Conservation (phyloP, 2,329 filamentous ascomycete species). For the Claviceps arundinis region DNA sequence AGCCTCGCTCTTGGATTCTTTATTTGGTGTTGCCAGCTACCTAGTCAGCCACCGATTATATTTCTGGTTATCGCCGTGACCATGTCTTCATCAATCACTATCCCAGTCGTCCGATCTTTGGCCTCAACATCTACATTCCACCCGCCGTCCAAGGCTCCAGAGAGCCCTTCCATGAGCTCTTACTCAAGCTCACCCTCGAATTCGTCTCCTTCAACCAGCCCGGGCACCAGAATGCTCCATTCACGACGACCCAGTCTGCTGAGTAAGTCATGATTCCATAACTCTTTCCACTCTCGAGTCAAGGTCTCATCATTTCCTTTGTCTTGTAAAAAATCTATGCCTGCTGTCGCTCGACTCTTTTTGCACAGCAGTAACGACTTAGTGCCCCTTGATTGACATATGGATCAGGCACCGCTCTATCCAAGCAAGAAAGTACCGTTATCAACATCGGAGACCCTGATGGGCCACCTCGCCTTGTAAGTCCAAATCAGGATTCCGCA, state of each 20-base stretch:
- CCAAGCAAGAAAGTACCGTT: conserved; percentile 65
- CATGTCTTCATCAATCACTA: conserved; percentile 59
- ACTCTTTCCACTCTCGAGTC: neutral
- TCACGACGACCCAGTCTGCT: conserved; percentile 47
- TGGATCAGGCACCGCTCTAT: conserved; percentile 52
- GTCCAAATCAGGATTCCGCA: conserved; percentile 13
- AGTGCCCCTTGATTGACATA: conserved; percentile 12
- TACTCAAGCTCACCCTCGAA: conserved; percentile 33
- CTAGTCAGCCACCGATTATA: neutral
- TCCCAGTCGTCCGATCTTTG: conserved; percentile 36
- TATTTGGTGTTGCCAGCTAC: neutral
- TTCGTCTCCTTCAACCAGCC: conserved; percentile 43
- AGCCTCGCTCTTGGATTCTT: neutral
- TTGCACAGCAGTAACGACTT: no score
- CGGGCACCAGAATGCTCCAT: conserved; percentile 36
- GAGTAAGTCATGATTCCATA: conserved; percentile 25
- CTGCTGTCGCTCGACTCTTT: neutral
- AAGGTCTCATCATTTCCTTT: conserved; percentile 1
- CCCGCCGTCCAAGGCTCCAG: conserved; percentile 30
- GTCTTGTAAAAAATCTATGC: neutral
- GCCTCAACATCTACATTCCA: conserved; percentile 20
- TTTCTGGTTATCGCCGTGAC: conserved; percentile 10
- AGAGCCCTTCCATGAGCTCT: conserved; percentile 31
- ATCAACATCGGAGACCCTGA: conserved; percentile 66
- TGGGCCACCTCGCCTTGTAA: conserved; percentile 57